Evolutionary conservation across 306 rosid species (phyloP).

Genomic region (Abrus pulchellus): DNA sequence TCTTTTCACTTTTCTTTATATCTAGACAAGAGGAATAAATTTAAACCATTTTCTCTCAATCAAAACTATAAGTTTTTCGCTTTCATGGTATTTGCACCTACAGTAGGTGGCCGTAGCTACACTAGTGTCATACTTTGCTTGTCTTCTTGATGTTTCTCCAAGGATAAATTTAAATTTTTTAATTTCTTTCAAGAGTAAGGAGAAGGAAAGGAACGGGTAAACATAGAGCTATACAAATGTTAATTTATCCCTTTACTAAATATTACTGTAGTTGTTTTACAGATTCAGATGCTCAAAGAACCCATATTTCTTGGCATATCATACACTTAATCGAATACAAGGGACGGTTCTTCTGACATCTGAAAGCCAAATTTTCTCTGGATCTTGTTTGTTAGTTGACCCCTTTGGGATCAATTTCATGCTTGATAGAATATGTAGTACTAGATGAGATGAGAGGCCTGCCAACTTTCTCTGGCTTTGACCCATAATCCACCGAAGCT

Average conservation of each 20-base stretch:
- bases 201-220: background rate
- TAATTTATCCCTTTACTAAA: conserved; percentile 38
- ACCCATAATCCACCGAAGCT: conserved; percentile 58
- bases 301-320: conserved; percentile 48
- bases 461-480: conserved; percentile 83
- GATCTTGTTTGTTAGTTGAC: conserved; percentile 49
- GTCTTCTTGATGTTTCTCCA: background rate
- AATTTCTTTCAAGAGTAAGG: conserved; percentile 5
- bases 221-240: conserved; percentile 20
- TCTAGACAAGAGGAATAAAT: background rate
- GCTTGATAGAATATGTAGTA: conserved; percentile 42
- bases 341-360: conserved; percentile 57
- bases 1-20: background rate
- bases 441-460: conserved; percentile 60
- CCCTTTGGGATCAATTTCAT: conserved; percentile 61
- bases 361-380: conserved; percentile 48
- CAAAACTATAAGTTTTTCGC: too few relatives aligned
- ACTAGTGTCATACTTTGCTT: background rate
- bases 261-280: conserved; percentile 35
- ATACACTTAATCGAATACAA: conserved; percentile 52
- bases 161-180: conserved; percentile 5
- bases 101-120: background rate
- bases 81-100: background rate
- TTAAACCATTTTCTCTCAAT: too few relatives aligned
- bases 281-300: conserved; percentile 63